Evolutionary conservation across 164 flowering plant genomes (phyloP), one percentile per base, ranked within the genome.

Genomic region (Macadamia tetraphylla): DNA sequence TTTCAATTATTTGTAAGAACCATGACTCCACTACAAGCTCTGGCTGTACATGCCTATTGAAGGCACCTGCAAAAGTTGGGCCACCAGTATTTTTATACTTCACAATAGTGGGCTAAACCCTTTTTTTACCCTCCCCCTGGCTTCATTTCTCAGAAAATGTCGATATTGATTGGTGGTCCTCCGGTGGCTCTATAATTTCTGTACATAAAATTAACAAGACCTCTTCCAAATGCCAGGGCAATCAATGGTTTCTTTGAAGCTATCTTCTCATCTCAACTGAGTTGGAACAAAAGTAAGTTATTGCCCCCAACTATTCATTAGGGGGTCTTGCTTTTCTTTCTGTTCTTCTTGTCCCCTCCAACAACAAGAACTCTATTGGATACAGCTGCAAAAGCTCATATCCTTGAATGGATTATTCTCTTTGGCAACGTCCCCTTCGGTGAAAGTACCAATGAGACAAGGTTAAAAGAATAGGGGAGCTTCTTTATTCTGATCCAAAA

Each of bases 401-500:
- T 58, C 61, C 61, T 10, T 13, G 31, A 57, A 40, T 29, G 40
- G 15, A 31, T 23, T 31, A 31, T 11, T 12, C 3, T 29, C 60
- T 46, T 46, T 46, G 13, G 1, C 13, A n/a, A 60, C n/a, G 44
- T 31, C 62, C 62, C 13, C n/a, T 14, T 3, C 40, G 13, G 62
- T 31, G 1, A 31, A 60, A 31, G 1, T 60, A 32, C 17, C 43
- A 31, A 60, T 13, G 3, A 3, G 8, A 31, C 29, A n/a, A 60
- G n/a, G 57, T 53, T 14, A 53, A 53, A 15, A 14, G 13, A 13
- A 3, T 46, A 10, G 9, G 6, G 40, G 7, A 53, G 35, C 51
- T 43, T 67, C 59, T 73, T 35, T 70, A 80, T 42, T 81, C 74
- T 1, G 86, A 69, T 60, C 77, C 76, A 56, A 92, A 92, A 76